Conservation (phyloP, 2,329 filamentous ascomycete genomes). For the Tricladium varicosporioides region DNA sequence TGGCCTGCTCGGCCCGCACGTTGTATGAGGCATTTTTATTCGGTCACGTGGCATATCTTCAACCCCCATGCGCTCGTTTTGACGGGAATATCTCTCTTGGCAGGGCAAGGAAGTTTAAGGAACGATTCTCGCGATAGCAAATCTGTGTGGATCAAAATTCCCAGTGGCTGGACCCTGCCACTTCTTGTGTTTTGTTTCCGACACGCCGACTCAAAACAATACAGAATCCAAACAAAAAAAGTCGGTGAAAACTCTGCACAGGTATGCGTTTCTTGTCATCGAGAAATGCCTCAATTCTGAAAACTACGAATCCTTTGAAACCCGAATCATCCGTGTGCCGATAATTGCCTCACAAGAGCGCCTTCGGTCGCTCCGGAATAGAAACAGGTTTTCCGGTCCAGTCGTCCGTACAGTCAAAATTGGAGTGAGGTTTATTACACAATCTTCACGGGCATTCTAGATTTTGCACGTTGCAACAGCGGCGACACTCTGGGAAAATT, state of each 20-base stretch:
- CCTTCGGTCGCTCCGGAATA: neutral
- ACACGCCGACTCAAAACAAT: neutral
- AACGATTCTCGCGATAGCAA: neutral
- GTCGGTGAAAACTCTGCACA: neutral
- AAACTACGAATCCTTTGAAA: neutral
- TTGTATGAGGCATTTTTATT: conserved; percentile 1
- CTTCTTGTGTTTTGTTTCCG: neutral
- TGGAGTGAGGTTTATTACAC: neutral
- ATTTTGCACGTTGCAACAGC: neutral
- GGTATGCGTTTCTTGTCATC: neutral
- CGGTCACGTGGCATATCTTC: neutral
- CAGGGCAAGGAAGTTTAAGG: neutral
- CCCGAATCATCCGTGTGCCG: neutral
- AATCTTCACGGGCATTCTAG: too few species aligned
- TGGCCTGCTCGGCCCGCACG: neutral
- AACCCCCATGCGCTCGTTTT: neutral
- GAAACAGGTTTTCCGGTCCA: neutral
- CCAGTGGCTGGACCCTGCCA: neutral
- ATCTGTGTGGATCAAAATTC: neutral
- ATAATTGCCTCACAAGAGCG: neutral
- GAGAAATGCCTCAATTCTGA: neutral
- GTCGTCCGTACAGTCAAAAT: neutral
- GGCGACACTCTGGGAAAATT: neutral
- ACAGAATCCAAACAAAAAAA: neutral
- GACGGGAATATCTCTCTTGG: neutral